Evolutionary conservation across 306 rosid genomes (phyloP), one percentile per base, ranked within the genome.

Genomic region (Trifolium subterraneum): DNA sequence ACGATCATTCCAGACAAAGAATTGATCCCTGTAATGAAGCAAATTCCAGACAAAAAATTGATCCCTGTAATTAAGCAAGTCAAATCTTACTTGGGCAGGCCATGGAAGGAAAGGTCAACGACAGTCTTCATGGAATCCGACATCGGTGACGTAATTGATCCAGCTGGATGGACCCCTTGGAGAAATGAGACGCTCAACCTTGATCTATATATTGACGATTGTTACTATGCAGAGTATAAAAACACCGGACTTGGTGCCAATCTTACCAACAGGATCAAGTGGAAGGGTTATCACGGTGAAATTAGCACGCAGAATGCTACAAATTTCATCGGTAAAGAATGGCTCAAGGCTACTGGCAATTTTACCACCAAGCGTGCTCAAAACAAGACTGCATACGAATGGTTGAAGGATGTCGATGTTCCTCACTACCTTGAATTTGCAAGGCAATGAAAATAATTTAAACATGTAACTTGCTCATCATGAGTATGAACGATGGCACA

Each of bases 161-260:
- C 83, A 48, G 82, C 87, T 36, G 25, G 92, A 1, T 13, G 92
- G 93, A 0, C 14, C 60, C 83, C 84, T 0, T 90, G 93, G 33
- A 1, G 1, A 22, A 22, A 22, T 22, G 25, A 22, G 25, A 22
- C n/a, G n/a, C n/a, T n/a, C n/a, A n/a, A n/a, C n/a, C n/a, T n/a
- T n/a, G n/a, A n/a, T n/a, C n/a, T 22, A 22, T 1, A 22, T 22
- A 22, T 22, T 1, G 25, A 74, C 23, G 83, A 88, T 0, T 72
- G 75, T 23, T 75, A 38, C 81, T 84, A 80, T 22, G 81, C 84
- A 11, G 97, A 92, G 86, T 83, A 83, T 5, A 84, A 5, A 2
- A 89, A 92, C 78, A 64, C 52, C 0, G 93, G 97, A 15, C 91
- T 91, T 0, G 90, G 93, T 10, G 90, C 93, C 5, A 19, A 3